These are phyloP conservation scores for Fusarium kyushuense DNA, from an alignment of 2,329 filamentous ascomycete genomes.

Conservation along the genomic window DNA sequence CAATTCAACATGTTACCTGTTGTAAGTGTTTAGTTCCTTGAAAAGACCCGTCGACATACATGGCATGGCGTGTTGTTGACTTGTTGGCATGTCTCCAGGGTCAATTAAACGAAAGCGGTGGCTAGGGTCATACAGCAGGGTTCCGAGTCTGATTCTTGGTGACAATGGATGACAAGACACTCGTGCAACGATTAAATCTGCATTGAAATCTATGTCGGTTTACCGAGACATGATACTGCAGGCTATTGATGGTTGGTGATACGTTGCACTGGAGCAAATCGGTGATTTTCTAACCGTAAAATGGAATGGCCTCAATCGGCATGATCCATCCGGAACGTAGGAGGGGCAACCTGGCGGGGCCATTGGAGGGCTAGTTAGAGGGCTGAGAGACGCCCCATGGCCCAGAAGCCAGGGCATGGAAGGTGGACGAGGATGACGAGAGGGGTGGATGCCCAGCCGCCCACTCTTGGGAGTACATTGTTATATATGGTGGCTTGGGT, in stretches of 20 bases:
- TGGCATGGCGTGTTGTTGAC: not conserved
- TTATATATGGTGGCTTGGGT: not conserved
- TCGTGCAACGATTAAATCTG: conserved; percentile 22
- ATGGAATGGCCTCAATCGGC: conserved; percentile 26
- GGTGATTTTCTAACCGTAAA: conserved; percentile 30
- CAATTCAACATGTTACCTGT: not conserved
- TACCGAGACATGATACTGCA: conserved; percentile 24
- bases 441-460: conserved; percentile 34
- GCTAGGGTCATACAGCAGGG: not conserved
- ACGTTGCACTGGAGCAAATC: conserved; percentile 34
- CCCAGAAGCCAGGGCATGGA: not conserved
- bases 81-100: not conserved
- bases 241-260: conserved; percentile 8
- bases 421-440: conserved; percentile 17
- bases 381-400: not conserved
- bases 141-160: not conserved
- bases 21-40: not conserved
- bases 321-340: conserved; percentile 40
- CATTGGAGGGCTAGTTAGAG: conserved; percentile 11
- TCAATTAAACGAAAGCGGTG: conserved; percentile 13
- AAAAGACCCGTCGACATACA: not conserved
- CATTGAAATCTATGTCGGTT: conserved; percentile 18
- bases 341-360: conserved; percentile 49
- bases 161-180: not conserved
- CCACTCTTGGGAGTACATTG: conserved; percentile 23